Evolutionary conservation across 2,329 filamentous ascomycete genomes (phyloP), one percentile per base, ranked within the genome.

Genomic region (Neopestalotiopsis rosae): DNA sequence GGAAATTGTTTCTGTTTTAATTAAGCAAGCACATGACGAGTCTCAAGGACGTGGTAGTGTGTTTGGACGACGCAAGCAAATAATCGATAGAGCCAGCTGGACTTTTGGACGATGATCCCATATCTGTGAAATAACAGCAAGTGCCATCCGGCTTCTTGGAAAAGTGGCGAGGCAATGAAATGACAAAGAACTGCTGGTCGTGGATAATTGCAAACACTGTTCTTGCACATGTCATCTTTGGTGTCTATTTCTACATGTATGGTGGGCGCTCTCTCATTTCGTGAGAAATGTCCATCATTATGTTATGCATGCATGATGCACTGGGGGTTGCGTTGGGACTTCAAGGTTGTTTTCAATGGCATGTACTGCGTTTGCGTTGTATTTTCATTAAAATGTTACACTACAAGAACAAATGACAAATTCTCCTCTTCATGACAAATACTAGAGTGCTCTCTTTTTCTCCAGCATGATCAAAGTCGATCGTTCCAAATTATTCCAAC

Each of bases 1-100:
- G 72, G 77, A 75, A 76, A 78, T 80, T 76, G 73, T 78, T 75
- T 75, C 69, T 67, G 68, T 73, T 75, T 73, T 67, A 73, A 74
- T 75, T 71, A 72, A 75, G 73, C 73, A 71, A 75, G 73, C 73
- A 71, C 71, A 65, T 52, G 72, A 71, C 71, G 75, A 69, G 70
- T 71, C 42, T 7, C 38, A 56, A 49, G 67, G 67, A 24, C 30
- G 20, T 20, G 38, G 61, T 24, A 42, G 20, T n/a, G 24, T 57
- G 38, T 52, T 34, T n/a, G 20, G 9, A 62, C 13, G 30, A 58
- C 20, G 40, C 17, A 32, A 66, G 30, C 45, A 42, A 24, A 73
- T 52, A 67, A 70, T 69, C 68, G 69, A 72, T 71, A 72, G 70
- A 74, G 72, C 69, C 69, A 69, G 69, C 63, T 68, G 71, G 71